Conservation (phyloP, 768 basidiomycete genomes). For the Boletus barrowsii region DNA sequence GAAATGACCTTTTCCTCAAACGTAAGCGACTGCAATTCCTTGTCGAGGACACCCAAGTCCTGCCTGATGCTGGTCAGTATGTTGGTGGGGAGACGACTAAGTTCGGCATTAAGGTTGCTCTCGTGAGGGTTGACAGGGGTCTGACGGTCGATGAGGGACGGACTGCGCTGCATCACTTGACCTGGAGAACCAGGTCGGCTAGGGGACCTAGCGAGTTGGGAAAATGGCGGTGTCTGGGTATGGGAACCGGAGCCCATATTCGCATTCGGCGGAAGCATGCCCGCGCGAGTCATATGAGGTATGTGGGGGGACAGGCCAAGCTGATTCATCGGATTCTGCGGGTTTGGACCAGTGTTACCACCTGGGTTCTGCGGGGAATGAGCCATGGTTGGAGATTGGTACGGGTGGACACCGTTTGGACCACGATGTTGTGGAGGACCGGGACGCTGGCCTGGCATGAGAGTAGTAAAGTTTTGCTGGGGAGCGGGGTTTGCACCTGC, state of each 20-base stretch:
- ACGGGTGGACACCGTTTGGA: slow-evolving; percentile 47
- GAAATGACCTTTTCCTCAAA: slow-evolving; percentile 58
- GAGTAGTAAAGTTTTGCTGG: slow-evolving; percentile 32
- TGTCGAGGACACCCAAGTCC: slow-evolving; percentile 45
- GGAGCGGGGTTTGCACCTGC: slow-evolving; percentile 32
- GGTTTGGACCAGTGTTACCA: slow-evolving; percentile 30
- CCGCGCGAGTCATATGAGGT: slow-evolving; percentile 38
- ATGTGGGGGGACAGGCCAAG: slow-evolving; percentile 55
- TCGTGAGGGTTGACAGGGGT: slow-evolving; percentile 33
- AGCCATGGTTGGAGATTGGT: slow-evolving; percentile 64
- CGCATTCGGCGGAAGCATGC: slow-evolving; percentile 50
- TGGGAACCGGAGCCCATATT: slow-evolving; percentile 36
- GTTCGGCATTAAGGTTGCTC: slow-evolving; percentile 38
- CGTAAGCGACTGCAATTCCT: slow-evolving; percentile 42
- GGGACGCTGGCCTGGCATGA: slow-evolving; percentile 35
- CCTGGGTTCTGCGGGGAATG: slow-evolving; percentile 53
- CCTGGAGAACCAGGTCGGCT: slow-evolving; percentile 58
- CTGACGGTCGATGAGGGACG: slow-evolving; percentile 50
- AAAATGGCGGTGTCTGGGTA: slow-evolving; percentile 42
- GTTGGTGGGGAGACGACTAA: slow-evolving; percentile 38
- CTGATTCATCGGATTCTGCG: slow-evolving; percentile 43
- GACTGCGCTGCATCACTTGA: slow-evolving; percentile 53
- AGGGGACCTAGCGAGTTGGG: slow-evolving; percentile 49
- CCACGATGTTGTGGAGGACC: slow-evolving; percentile 38
- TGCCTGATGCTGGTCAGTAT: slow-evolving; percentile 36